Evolutionary conservation across 371 early-diverging fungal genomes (phyloP).

Genomic region (Parasitella parasitica): DNA sequence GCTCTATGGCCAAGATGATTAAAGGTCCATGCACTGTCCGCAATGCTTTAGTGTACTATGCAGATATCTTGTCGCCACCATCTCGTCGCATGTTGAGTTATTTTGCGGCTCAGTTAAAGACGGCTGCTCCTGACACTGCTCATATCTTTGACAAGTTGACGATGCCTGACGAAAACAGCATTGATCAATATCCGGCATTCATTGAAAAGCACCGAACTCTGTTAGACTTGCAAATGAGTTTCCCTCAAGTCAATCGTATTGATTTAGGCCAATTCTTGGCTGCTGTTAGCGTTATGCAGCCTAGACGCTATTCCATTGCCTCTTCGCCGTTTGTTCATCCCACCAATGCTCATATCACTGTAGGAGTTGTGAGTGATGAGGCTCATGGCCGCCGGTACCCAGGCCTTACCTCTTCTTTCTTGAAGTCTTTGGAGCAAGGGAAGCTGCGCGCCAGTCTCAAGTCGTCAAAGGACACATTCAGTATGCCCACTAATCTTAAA

Average conservation of each 20-base stretch:
- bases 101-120: constrained; percentile 39
- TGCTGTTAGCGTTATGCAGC: constrained; percentile 43
- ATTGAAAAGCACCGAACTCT: constrained; percentile 43
- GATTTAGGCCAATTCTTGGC: constrained; percentile 47
- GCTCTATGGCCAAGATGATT: constrained; percentile 50
- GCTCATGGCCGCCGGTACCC: constrained; percentile 33
- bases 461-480: constrained; percentile 35
- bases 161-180: constrained; percentile 31
- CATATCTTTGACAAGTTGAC: constrained; percentile 23
- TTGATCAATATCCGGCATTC: constrained; percentile 39
- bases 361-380: constrained; percentile 41
- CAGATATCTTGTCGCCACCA: constrained; percentile 49
- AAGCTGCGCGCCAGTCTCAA: constrained; percentile 31
- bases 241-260: constrained; percentile 42
- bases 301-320: constrained; percentile 57
- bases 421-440: neutral
- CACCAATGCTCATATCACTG: constrained; percentile 24
- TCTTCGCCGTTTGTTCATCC: constrained; percentile 38
- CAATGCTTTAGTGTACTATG: constrained; percentile 43
- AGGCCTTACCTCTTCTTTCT: constrained; percentile 42
- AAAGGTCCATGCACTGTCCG: constrained; percentile 49
- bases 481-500: constrained; percentile 30
- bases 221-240: constrained; percentile 41
- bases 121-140: constrained; percentile 29
- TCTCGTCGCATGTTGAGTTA: constrained; percentile 36